Evolutionary conservation across 352 stramenopile genomes (phyloP).

Genomic region (Pythium aristosporum): DNA sequence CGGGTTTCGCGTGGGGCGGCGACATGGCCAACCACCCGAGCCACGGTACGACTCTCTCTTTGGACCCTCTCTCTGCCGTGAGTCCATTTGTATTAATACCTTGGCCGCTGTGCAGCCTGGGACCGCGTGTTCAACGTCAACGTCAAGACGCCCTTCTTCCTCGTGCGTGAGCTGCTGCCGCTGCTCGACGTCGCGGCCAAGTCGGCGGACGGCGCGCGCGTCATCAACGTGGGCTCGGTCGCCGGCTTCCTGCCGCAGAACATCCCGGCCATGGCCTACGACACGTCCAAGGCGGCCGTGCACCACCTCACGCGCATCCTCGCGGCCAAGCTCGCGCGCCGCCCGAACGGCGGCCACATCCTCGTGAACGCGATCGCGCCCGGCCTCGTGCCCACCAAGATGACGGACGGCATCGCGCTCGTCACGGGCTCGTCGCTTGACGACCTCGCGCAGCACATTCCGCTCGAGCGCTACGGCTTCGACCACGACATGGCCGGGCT

Average conservation of each 20-base stretch:
- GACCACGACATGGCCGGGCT: conserved; percentile 92
- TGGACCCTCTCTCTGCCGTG: neutral
- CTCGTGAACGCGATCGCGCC: conserved; percentile 95
- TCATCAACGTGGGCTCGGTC: conserved; percentile 81
- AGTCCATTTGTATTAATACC: neutral
- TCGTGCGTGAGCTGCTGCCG: conserved; percentile 88
- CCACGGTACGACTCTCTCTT: conserved; percentile 20
- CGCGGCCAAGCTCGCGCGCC: conserved; percentile 86
- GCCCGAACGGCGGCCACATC: conserved; percentile 83
- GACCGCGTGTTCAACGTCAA: conserved; percentile 93
- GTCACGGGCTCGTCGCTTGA: conserved; percentile 47
- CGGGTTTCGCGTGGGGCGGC: conserved; percentile 59
- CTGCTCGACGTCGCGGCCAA: conserved; percentile 75
- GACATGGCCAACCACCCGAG: conserved; percentile 39
- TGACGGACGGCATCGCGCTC: conserved; percentile 81
- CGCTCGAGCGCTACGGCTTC: conserved; percentile 82
- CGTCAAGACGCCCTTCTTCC: conserved; percentile 94
- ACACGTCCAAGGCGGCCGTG: conserved; percentile 93
- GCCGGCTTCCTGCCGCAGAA: conserved; percentile 82
- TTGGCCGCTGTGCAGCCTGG: conserved; percentile 57
- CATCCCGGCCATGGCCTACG: conserved; percentile 92
- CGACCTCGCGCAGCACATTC: conserved; percentile 67
- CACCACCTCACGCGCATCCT: conserved; percentile 93
- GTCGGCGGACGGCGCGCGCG: conserved; percentile 42
- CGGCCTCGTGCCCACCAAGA: conserved; percentile 89